Percentiles rank a stretch among this genome's conserved stretches.
Conservation (phyloP, 1,139 yeast species). For the Nakaseomyces uthaithaninus region DNA sequence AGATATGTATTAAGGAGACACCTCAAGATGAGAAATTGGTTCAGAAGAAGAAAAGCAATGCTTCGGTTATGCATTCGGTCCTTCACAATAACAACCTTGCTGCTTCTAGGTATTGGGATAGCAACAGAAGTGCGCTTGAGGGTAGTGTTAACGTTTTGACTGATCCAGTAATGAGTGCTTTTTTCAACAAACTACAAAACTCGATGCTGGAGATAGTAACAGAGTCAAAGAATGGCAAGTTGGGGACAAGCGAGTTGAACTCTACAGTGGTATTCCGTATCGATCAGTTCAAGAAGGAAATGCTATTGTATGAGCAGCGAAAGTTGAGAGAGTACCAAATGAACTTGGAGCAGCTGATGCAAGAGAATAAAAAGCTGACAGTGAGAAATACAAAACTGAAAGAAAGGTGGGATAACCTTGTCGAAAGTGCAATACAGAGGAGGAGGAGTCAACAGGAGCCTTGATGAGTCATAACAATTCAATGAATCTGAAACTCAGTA, state of each 20-base stretch:
- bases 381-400: conserved; percentile 36
- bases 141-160: conserved; percentile 7
- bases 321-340: conserved; percentile 27
- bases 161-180: conserved; percentile 13
- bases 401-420: conserved; percentile 42
- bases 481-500: no score
- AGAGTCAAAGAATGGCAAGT: background rate
- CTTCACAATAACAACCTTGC: conserved; percentile 11
- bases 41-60: conserved; percentile 11
- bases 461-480: conserved; percentile 6
- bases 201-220: conserved; percentile 10
- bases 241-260: conserved; percentile 9
- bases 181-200: conserved; percentile 8
- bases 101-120: conserved; percentile 5
- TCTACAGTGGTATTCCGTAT: conserved; percentile 17
- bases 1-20: conserved; percentile 12
- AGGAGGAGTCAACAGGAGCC: conserved; percentile 22
- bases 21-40: conserved; percentile 9
- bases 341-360: conserved; percentile 24
- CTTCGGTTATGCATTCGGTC: conserved; percentile 6
- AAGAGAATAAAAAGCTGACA: conserved; percentile 33
- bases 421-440: conserved; percentile 40
- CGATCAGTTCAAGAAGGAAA: conserved; percentile 28
- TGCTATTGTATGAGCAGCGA: conserved; percentile 28
- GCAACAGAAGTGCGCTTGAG: background rate